Evolutionary conservation across 2,329 filamentous ascomycete species (phyloP).

Genomic region (Fusarium hainanense): DNA sequence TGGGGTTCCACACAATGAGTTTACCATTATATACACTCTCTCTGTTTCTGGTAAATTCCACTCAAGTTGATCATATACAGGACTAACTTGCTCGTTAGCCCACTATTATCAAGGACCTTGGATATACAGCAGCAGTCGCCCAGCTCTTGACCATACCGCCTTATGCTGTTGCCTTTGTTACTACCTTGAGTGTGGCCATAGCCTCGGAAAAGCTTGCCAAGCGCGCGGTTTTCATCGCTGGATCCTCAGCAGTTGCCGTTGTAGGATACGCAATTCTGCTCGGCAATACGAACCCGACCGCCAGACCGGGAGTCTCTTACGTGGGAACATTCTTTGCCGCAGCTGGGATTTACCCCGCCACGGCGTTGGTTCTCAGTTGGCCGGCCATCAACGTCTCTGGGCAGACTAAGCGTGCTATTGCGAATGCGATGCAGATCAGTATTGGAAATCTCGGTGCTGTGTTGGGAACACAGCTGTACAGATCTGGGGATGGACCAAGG

Average conservation of each 20-base stretch:
- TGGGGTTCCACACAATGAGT: slow-evolving; percentile 78
- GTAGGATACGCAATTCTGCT: slow-evolving; percentile 73
- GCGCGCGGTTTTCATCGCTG: slow-evolving; percentile 73
- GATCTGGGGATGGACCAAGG: slow-evolving; percentile 66
- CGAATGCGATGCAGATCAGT: slow-evolving; percentile 77
- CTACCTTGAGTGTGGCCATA: slow-evolving; percentile 68
- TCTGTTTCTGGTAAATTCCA: slow-evolving; percentile 60
- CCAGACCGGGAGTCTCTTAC: slow-evolving; percentile 68
- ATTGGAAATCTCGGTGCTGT: slow-evolving; percentile 77
- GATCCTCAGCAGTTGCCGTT: slow-evolving; percentile 64
- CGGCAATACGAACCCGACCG: slow-evolving; percentile 57
- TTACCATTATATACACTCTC: slow-evolving; percentile 69
- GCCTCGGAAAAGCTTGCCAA: slow-evolving; percentile 67
- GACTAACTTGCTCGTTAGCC: slow-evolving; percentile 46
- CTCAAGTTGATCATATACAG: rapidly evolving
- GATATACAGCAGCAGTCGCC: slow-evolving; percentile 63
- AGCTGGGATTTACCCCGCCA: slow-evolving; percentile 74
- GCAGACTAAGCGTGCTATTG: slow-evolving; percentile 75
- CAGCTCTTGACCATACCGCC: slow-evolving; percentile 72
- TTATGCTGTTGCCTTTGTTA: slow-evolving; percentile 70
- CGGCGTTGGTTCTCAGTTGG: slow-evolving; percentile 73
- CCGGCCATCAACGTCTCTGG: slow-evolving; percentile 78
- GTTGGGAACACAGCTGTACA: slow-evolving; percentile 76
- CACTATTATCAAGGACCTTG: slow-evolving; percentile 65
- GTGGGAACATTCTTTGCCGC: slow-evolving; percentile 71